A percentile compares a stretch with the other conserved stretches of the same genome.
These are phyloP conservation scores for Colletotrichum eremochloae DNA, from an alignment of 2,329 filamentous ascomycete genomes.

Conservation along the genomic window DNA sequence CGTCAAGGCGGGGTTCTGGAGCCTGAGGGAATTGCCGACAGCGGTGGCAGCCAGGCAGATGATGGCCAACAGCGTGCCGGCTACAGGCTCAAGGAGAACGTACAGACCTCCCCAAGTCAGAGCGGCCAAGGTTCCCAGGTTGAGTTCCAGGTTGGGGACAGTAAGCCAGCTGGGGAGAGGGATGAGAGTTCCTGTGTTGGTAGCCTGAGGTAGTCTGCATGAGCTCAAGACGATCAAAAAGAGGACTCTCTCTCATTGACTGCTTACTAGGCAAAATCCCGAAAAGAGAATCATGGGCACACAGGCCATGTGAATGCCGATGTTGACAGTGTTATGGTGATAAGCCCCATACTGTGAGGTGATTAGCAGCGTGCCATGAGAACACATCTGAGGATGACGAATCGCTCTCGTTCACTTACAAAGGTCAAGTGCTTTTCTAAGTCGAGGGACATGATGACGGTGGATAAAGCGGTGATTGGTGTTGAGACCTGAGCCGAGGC, in stretches of 20 bases:
- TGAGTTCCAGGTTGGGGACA: constrained; percentile 75
- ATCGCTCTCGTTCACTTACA: constrained; percentile 65
- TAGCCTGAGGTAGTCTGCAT: constrained; percentile 59
- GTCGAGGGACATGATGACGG: constrained; percentile 73
- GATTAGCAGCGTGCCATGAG: constrained; percentile 28
- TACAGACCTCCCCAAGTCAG: constrained; percentile 84
- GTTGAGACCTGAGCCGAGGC: constrained; percentile 26
- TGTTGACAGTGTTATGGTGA: constrained; percentile 82
- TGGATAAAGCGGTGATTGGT: constrained; percentile 14
- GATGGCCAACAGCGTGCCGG: constrained; percentile 81
- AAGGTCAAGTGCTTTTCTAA: constrained; percentile 87
- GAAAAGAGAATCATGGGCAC: constrained; percentile 82
- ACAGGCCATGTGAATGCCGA: constrained; percentile 83
- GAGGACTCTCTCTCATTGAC: constrained; percentile 4
- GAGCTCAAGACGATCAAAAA: constrained; percentile 25
- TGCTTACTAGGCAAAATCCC: constrained; percentile 77
- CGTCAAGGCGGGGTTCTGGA: constrained; percentile 63
- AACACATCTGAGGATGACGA: neutral
- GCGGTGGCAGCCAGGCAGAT: constrained; percentile 83
- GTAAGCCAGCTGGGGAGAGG: constrained; percentile 76
- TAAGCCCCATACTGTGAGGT: constrained; percentile 81
- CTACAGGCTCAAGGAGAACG: constrained; percentile 92
- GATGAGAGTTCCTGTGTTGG: constrained; percentile 73
- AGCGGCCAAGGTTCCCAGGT: constrained; percentile 73
- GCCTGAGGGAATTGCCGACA: constrained; percentile 79